A percentile compares a stretch with the other conserved stretches of the same genome.
Evolutionary conservation across 139 green algal species (phyloP).

Genomic region (Monoraphidium neglectum): DNA sequence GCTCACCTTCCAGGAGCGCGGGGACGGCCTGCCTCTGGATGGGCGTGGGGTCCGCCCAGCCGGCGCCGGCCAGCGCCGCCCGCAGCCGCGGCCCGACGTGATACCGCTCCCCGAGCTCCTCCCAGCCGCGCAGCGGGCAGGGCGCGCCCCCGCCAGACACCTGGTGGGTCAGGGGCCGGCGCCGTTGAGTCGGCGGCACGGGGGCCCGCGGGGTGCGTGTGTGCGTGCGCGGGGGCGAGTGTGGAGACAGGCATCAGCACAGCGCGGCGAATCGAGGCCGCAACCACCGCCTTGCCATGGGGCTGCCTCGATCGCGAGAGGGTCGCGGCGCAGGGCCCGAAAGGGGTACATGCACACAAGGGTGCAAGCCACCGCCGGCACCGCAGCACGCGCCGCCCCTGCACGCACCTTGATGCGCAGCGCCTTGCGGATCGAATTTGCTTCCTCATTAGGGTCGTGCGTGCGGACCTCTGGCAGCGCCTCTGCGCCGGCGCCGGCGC

Average conservation of each 20-base stretch:
- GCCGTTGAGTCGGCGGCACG: neutral
- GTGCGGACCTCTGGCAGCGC: conserved; percentile 37
- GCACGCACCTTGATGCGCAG: conserved; percentile 59
- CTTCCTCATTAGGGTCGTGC: conserved; percentile 62
- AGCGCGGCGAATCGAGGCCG: neutral
- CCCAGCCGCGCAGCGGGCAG: conserved; percentile 29
- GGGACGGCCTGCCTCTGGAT: conserved; percentile 94
- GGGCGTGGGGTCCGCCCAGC: conserved; percentile 77
- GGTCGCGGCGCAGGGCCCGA: neutral
- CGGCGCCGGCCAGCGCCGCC: conserved; percentile 14
- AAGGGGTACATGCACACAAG: neutral
- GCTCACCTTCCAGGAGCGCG: conserved; percentile 57
- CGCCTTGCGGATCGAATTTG: conserved; percentile 72
- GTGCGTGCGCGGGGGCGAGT: no score
- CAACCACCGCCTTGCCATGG: conserved; percentile 14
- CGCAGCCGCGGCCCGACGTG: conserved; percentile 34
- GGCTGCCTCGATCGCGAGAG: conserved; percentile 10
- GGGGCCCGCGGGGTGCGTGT: no score
- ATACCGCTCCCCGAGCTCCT: conserved; percentile 7
- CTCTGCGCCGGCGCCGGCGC: neutral
- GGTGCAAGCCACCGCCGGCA: neutral
- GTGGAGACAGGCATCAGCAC: neutral
- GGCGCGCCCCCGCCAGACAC: conserved; percentile 25
- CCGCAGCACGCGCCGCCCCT: neutral
- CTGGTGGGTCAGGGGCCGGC: conserved; percentile 8